These are phyloP conservation scores for Fagus crenata DNA, from an alignment of 306 rosid species.

Conservation along the genomic window DNA sequence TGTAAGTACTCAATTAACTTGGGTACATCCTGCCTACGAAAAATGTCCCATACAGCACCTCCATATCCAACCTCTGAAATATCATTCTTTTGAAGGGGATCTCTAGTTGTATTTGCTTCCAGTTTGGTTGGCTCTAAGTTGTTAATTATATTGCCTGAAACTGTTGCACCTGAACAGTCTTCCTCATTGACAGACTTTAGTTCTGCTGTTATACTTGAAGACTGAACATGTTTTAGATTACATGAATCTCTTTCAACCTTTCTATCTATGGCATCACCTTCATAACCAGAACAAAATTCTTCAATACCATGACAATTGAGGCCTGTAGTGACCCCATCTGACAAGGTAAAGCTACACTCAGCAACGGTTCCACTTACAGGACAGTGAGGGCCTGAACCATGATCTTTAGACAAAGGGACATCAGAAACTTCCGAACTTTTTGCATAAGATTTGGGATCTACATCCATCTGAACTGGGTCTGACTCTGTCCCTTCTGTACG, in stretches of 20 bases:
- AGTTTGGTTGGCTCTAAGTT: conserved; percentile 25
- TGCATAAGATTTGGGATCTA: conserved; percentile 1
- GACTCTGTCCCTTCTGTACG: background rate
- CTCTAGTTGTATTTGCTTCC: conserved; percentile 15
- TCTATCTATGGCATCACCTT: conserved; percentile 18
- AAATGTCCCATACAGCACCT: conserved; percentile 72
- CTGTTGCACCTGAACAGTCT: conserved; percentile 23
- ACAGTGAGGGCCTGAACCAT: background rate
- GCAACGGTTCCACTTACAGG: conserved; percentile 6
- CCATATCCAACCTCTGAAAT: conserved; percentile 42
- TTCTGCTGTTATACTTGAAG: conserved; percentile 32
- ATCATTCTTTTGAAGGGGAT: conserved; percentile 22
- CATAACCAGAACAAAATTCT: conserved; percentile 9
- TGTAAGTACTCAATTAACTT: conserved; percentile 50
- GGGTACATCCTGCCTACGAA: conserved; percentile 67
- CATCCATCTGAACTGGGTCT: background rate
- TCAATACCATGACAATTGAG: conserved; percentile 4
- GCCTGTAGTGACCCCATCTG: conserved; percentile 9
- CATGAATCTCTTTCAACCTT: conserved; percentile 23
- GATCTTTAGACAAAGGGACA: background rate
- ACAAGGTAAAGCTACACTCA: conserved; percentile 5
- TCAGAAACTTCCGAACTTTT: conserved; percentile 4
- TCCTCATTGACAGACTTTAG: conserved; percentile 7
- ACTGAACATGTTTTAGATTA: conserved; percentile 23
- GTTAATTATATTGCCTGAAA: conserved; percentile 29